These are phyloP conservation scores for Glycine tomentella DNA, from an alignment of 306 rosid species.

Conservation along the genomic window DNA sequence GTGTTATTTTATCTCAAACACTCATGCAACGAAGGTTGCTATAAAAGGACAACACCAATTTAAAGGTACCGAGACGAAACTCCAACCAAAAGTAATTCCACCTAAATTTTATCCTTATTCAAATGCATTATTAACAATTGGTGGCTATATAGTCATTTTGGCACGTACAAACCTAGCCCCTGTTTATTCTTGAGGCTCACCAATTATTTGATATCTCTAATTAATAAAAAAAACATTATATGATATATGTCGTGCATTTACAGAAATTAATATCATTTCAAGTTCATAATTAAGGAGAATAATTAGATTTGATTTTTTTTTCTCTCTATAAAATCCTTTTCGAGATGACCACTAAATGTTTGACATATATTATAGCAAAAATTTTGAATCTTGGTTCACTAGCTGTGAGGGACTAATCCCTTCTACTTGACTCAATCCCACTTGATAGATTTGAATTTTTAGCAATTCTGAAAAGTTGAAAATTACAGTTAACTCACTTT, in stretches of 20 bases:
- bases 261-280: neutral
- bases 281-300: neutral
- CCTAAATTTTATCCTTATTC: neutral
- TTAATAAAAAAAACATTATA: too few relatives aligned
- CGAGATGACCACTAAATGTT: too few relatives aligned
- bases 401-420: too few relatives aligned
- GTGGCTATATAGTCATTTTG: neutral
- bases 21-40: constrained; percentile 12
- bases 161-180: neutral
- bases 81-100: neutral
- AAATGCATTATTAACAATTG: neutral
- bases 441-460: too few relatives aligned
- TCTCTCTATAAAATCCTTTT: too few relatives aligned
- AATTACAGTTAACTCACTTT: neutral
- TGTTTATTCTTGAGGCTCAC: neutral
- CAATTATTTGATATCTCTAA: neutral
- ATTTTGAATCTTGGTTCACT: too few relatives aligned
- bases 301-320: neutral
- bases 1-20: neutral
- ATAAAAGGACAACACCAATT: constrained; percentile 4
- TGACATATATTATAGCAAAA: too few relatives aligned
- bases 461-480: neutral
- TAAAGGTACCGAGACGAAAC: neutral
- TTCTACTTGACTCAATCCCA: too few relatives aligned
- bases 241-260: neutral